Base-by-base conservation (phyloP, 2,329 filamentous ascomycete species). In the Neophaeococcomyces aloes region DNA sequence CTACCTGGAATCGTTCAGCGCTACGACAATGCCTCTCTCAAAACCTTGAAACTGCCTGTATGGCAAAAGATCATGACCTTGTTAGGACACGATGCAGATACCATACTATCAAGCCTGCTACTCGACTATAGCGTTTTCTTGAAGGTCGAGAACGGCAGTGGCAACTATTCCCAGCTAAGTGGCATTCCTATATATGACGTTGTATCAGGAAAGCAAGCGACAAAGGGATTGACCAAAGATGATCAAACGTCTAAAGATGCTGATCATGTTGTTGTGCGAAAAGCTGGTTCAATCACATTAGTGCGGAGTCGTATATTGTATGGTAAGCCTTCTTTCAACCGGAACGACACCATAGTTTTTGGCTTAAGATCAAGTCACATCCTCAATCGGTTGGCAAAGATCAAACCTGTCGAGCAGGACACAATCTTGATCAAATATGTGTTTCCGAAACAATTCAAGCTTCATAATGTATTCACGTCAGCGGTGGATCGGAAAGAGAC, bases 381-480 rank as follows among this genome's bases (percentile, higher is more conserved):
- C 2, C 63, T 96, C 18, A 94, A 91, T 57, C 78, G 86, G 17
- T 83, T 73, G 51, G 63, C 71, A 29, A 56, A 72, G 54, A 47
- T 61, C 31, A 49, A 65, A 29, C 65, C 75, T 53, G 56, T 67
- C 1, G 57, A 63, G 10, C 74, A 81, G 49, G 83, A 79, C 0
- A 57, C 78, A 8, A 84, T 83, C 53, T 64, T 94, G 15, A 77
- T 94, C 75, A 91, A 89, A 69, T 89, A 96, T 61, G 79, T 98
- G 1, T 98, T 98, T 54, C 91, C 91, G 25, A 74, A 81, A 8
- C 88, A 96, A 57, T 96, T 94, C 57, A 77, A 78, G 11, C 67
- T 98, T 3, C 86, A 94, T 58, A 98, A 96, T 61, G 86, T 83
- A n/a, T 95, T 96, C 59, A 86, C 79, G 0, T 84, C 79, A 4